phyloP scores from a whole-genome alignment of 1,139 yeast species.

The Yamadazyma friedrichii region DNA sequence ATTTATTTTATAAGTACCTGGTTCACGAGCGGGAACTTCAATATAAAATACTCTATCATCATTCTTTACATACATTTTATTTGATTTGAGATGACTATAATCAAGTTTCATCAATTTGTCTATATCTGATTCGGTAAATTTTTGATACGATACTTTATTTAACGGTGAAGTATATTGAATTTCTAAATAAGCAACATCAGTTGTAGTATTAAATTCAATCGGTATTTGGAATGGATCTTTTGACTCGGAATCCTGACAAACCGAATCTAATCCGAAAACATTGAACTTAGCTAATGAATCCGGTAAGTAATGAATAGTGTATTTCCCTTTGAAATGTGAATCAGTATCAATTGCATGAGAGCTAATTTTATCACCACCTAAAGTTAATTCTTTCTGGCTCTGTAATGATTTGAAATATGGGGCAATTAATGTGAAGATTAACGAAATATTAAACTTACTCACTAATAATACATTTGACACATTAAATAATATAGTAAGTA shows the following conservation, averaged over 20 bases:
- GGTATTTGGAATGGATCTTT: slow-evolving; percentile 51
- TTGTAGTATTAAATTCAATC: slow-evolving; percentile 76
- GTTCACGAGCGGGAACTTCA: slow-evolving; percentile 57
- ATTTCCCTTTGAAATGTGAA: slow-evolving; percentile 79
- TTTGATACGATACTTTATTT: slow-evolving; percentile 45
- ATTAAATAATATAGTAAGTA: slow-evolving; percentile 38
- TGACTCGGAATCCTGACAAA: slow-evolving; percentile 51
- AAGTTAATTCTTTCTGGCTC: slow-evolving; percentile 58
- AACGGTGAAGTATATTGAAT: slow-evolving; percentile 60
- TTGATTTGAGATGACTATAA: slow-evolving; percentile 31
- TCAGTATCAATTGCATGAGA: slow-evolving; percentile 56
- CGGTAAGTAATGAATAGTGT: slow-evolving; percentile 84
- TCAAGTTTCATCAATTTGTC: slow-evolving; percentile 42
- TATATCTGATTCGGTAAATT: slow-evolving; percentile 59
- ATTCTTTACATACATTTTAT: slow-evolving; percentile 20
- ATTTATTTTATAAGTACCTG: slow-evolving; percentile 73
- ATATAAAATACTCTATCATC: slow-evolving; percentile 43
- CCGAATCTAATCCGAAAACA: slow-evolving; percentile 60
- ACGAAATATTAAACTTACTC: slow-evolving; percentile 36
- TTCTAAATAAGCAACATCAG: slow-evolving; percentile 67
- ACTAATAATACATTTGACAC: slow-evolving; percentile 42
- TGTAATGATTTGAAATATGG: slow-evolving; percentile 51
- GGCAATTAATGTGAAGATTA: slow-evolving; percentile 30
- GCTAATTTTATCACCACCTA: slow-evolving; percentile 57
- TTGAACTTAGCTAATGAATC: slow-evolving; percentile 86